phyloP scores from a whole-genome alignment of 2,329 filamentous ascomycete genomes.

The Aspergillus aculeatus region DNA sequence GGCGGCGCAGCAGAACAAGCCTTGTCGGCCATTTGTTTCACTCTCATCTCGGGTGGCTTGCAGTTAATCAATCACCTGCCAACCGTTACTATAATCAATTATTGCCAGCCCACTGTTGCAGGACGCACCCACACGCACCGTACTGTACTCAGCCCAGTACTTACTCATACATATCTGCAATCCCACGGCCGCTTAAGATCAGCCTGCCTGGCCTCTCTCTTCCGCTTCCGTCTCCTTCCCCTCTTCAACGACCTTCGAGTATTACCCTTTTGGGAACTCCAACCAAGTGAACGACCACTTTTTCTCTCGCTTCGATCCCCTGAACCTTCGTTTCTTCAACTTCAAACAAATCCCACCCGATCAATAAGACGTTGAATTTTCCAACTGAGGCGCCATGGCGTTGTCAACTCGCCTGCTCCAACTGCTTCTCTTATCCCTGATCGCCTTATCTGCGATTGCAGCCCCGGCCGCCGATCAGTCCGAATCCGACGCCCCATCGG shows the following conservation, averaged over 20 bases:
- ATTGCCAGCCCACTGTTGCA: neutral
- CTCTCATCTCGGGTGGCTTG: constrained; percentile 1
- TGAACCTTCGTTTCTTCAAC: neutral
- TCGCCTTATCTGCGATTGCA: constrained; percentile 27
- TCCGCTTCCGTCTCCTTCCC: neutral
- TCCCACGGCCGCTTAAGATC: neutral
- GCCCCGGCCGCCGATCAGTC: constrained; percentile 21
- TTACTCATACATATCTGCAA: neutral
- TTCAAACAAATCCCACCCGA: neutral
- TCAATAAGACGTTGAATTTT: neutral
- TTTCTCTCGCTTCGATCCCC: neutral
- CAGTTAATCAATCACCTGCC: neutral
- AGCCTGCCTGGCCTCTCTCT: neutral
- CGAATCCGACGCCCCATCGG: constrained; percentile 12
- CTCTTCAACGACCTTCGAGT: neutral
- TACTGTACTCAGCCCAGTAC: no score
- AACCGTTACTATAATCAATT: neutral
- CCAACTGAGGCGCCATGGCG: constrained; percentile 7
- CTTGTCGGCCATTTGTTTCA: neutral
- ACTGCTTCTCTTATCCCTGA: constrained; percentile 25
- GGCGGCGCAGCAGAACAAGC: neutral
- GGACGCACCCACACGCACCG: no score
- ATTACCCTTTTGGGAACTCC: neutral
- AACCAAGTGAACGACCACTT: neutral
- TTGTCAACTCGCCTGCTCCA: constrained; percentile 23